phyloP scores from a whole-genome alignment of 257 asterid species.

The Solanum neorickii region DNA sequence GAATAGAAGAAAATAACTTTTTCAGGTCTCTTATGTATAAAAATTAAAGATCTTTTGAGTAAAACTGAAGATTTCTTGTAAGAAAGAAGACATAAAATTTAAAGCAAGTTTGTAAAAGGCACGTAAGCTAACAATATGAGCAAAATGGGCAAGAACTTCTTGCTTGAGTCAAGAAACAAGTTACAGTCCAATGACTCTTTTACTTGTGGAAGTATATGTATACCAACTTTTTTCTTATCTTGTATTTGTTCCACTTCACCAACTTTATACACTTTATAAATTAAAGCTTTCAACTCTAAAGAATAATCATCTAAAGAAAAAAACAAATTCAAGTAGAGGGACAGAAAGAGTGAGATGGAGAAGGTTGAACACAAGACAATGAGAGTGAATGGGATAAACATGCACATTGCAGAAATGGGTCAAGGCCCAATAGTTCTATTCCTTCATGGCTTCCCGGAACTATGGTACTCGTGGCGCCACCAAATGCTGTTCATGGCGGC shows the following conservation, averaged over 20 bases:
- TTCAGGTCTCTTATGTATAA: neutral
- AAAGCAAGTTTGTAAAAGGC: neutral
- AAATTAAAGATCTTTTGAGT: neutral
- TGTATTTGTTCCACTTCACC: neutral
- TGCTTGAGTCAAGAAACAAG: neutral
- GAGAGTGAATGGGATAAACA: conserved; percentile 38
- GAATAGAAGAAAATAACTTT: neutral
- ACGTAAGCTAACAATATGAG: neutral
- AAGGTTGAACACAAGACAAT: conserved; percentile 38
- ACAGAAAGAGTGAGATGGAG: neutral
- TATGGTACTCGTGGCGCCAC: conserved; percentile 96
- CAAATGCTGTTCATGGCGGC: conserved; percentile 59
- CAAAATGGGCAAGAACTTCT: neutral
- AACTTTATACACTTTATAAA: neutral
- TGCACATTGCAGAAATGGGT: conserved; percentile 71
- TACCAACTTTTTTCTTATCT: neutral
- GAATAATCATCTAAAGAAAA: neutral
- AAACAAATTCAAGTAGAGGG: neutral
- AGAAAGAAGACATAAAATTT: neutral
- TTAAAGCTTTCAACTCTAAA: neutral
- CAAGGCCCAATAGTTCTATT: conserved; percentile 67
- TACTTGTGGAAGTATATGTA: neutral
- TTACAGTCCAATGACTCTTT: neutral
- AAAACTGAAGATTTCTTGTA: neutral
- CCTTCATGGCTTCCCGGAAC: conserved; percentile 81